Evolutionary conservation across 495 filamentous ascomycete species (phyloP), one percentile per base, ranked within the genome.

Genomic region (Penicillium paxilli): DNA sequence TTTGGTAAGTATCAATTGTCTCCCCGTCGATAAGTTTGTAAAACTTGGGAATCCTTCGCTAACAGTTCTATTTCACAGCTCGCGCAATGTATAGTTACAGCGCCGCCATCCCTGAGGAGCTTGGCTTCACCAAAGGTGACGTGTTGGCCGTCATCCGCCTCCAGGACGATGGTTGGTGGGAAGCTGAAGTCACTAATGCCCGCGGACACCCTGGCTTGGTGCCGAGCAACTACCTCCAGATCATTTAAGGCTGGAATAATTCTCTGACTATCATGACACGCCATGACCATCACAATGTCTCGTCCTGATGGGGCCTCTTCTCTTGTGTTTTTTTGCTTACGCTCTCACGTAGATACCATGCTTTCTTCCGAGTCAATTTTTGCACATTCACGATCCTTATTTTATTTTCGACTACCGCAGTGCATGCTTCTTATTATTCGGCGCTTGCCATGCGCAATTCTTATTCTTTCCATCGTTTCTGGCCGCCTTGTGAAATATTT

Each of bases 121-220:
- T 99, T 26, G 87, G 88, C 16, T 99, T 99, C 63, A 80, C 82
- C 10, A 98, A 98, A 72, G 95, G 95, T 44, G 95, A 99, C 65
- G 79, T 90, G 46, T 75, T 99, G 7, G 90, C 93, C 1, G 84
- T 99, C n/a, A 73, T 96, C 28, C 80, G 91, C 56, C 83, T 92
- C 53, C 95, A 99, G 68, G 95, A 99, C 71, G 95, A 99, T 65
- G 95, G 95, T 10, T 99, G 95, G 95, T 99, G 95, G 95, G 94
- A 98, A 77, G 94, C 95, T 12, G 92, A 97, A 72, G 83, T 96
- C 48, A 89, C 91, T 46, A 89, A 89, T 0, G 84, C 83, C 60
- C 86, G 85, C 22, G 80, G 83, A 17, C 80, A 85, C 59, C 75
- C 88, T 10, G 95, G 95, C 21, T 76, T 99, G 64, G 95, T 98